Base-by-base conservation (phyloP, 345 rosid genomes). In the Raphanus sativus region DNA sequence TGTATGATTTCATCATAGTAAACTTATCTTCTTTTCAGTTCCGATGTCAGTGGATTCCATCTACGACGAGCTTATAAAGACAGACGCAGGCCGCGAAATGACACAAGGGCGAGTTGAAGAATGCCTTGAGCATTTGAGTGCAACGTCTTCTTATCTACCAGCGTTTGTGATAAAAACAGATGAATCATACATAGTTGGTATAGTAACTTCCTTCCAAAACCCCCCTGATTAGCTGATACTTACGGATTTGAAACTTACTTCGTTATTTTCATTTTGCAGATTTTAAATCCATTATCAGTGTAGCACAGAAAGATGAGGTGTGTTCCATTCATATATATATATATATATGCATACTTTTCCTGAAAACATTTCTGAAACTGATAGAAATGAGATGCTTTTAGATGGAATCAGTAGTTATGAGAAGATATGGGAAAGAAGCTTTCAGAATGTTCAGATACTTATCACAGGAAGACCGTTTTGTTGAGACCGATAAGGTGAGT, bases 261-360 rank as follows among this genome's bases (percentile, higher is more conserved):
- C 55, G 3, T n/a, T 50, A 5, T 50, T 75, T 28, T 63, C 24
- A 16, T 81, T 28, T 30, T 76, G 75, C 88, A 95, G 98, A 95
- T 76, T 84, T 86, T 78, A 88, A 83, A 82, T 73, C 80, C 70
- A 91, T 89, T 52, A 83, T 92, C 61, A 88, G 86, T 74, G 73
- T 73, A 72, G 96, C 96, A 67, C 94, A 89, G 83, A 85, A 71
- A 78, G 90, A 87, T n/a, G 98, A 95, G 97, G 99, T 94, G 33
- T 56, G 79, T 78, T 45, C 16, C 6, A 45, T 71, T 42, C 38
- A n/a, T 30, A 58, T 56, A 56, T 25, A 25, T 0, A 12, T 45
- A 42, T 42, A 42, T 12, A 45, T 45, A 45, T 45, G 13, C 3
- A 12, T 26, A 0, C 13, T 1, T 52, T 33, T 25, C 59, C 33